Base-by-base conservation (phyloP, 2,329 filamentous ascomycete genomes). In the Trichoderma gracile region DNA sequence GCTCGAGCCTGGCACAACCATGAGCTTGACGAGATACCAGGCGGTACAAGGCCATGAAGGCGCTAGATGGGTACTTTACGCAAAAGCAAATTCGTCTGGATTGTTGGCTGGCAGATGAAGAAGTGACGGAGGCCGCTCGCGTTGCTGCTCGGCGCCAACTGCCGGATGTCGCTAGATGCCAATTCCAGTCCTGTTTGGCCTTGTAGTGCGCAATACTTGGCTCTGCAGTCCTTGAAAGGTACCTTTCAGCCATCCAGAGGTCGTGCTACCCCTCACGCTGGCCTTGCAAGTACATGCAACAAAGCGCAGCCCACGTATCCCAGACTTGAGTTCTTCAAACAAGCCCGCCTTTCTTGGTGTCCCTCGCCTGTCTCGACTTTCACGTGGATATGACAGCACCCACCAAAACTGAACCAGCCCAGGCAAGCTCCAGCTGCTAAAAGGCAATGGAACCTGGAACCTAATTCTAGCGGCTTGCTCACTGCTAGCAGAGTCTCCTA, bases 331-430 rank as follows among this genome's bases (percentile, higher is more conserved):
- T 27, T 8, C n/a, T 17, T 10, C 33, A 25, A 25, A 12, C 52
- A 40, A 54, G 25, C 15, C 23, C 10, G 19, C 38, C 21, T 10
- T n/a, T 53, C 50, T 10, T 15, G 30, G 23, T 33, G 25, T 33
- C 38, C n/a, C 57, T 60, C 47, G 27, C 42, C n/a, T 45, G 38
- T 10, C 14, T 5, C 33, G 33, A 17, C 49, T 60, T 52, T 49
- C 57, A 52, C 47, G 57, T 40, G 57, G 46, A 47, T 42, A 43
- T 50, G 57, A 60, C 54, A 21, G 50, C 23, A 33, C 17, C 30
- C 30, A 30, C 27, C 9, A 9, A 9, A 9, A 33, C 30, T 33
- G 12, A 38, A 14, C 33, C 33, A 38, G 12, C 33, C 10, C 10
- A 14, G 14, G 23, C 23, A 14, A 38, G 23, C 23, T 17, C 19